Base-by-base conservation (phyloP, 129 eudicot species). In the Lactuca sativa region DNA sequence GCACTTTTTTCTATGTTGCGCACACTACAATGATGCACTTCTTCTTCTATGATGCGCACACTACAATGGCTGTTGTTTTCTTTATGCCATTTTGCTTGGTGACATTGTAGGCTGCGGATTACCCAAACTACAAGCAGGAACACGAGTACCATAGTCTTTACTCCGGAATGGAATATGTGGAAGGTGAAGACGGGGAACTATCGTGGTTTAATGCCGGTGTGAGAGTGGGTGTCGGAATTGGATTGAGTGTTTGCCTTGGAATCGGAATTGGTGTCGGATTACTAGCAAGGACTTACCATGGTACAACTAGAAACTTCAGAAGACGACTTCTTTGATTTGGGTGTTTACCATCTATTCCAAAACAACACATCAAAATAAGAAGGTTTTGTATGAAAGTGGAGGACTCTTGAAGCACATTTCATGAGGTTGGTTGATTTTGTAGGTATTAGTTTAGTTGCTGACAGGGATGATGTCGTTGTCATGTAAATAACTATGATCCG, bases 121-220 rank as follows among this genome's bases (percentile, higher is more conserved):
- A 79, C 75, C 70, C 70, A 7, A 56, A 30, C 47, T 72, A 80
- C 70, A 83, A 66, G 59, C 87, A 73, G 32, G 82, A 81, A 61
- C 76, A 79, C 10, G 97, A 85, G 74, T 85, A 80, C 36, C 84
- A 73, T 69, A 62, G 59, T 67, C 74, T 57, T 1, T 77, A 91
- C 71, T 56, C 77, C 0, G 80, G 80, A n/a, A 61, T 72, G 75
- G 95, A 91, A 47, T 82, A 86, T 59, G 25, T 73, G 7, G 97
- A 88, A 80, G 92, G 92, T 36, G 97, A 88, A 78, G 97, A 91
- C 9, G 96, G 93, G 16, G 97, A 91, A 32, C 43, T 91, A 47
- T 80, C 97, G 33, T 92, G 93, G 93, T 92, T 92, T 74, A 92
- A 86, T 6, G 90, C 95, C 4, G 96, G 97, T 15, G 96, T 92